Evolutionary conservation across 1,284 basidiomycete species (phyloP).

Genomic region (Austroboletus niveus): DNA sequence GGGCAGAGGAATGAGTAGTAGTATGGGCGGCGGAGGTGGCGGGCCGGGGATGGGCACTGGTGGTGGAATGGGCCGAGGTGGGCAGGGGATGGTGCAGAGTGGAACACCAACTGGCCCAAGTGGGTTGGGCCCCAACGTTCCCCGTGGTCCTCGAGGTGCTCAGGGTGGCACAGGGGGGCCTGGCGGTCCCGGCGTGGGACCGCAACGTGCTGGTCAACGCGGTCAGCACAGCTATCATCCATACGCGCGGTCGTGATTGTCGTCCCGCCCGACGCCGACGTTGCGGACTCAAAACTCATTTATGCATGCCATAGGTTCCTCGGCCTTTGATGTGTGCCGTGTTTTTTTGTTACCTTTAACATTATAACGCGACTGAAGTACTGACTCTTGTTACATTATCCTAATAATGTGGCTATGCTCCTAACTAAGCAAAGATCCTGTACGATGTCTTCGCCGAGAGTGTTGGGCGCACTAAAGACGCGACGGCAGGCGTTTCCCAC

Average conservation of each 20-base stretch:
- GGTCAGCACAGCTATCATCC: conserved; percentile 80
- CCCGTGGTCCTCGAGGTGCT: conserved; percentile 63
- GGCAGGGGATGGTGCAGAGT: conserved; percentile 31
- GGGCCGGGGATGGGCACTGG: conserved; percentile 31
- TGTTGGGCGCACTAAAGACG: background rate
- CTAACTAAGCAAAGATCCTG: background rate
- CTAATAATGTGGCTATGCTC: background rate
- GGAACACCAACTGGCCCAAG: conserved; percentile 33
- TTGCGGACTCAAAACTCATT: conserved; percentile 13
- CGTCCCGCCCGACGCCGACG: background rate
- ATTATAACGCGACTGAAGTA: conserved; percentile 4
- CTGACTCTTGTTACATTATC: too few species aligned
- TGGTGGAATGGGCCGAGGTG: conserved; percentile 40
- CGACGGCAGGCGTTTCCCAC: background rate
- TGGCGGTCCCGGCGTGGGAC: conserved; percentile 55
- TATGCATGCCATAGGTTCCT: too few species aligned
- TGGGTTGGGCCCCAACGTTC: conserved; percentile 55
- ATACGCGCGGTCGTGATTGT: conserved; percentile 57
- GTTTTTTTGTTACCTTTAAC: background rate
- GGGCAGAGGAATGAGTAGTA: conserved; percentile 38
- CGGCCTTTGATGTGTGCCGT: too few species aligned
- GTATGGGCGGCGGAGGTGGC: conserved; percentile 33
- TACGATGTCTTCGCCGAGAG: background rate
- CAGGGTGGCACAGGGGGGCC: conserved; percentile 44
- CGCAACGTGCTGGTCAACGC: conserved; percentile 67